Conservation (phyloP, 257 asterid species). For the Solanum medicagineum region DNA sequence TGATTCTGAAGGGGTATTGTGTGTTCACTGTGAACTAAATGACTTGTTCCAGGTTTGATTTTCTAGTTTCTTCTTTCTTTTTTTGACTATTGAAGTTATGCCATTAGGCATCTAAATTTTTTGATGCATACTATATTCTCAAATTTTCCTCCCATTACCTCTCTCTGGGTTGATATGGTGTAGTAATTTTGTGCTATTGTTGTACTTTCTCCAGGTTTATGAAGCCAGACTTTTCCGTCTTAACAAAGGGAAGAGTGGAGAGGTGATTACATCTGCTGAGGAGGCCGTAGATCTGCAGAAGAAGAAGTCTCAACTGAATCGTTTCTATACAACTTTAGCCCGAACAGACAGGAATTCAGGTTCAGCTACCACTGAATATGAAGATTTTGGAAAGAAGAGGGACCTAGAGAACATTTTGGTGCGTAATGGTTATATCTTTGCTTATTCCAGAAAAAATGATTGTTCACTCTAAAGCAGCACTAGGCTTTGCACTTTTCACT, state of each 20-base stretch:
- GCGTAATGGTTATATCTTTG: conserved; percentile 10
- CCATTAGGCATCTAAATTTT: background rate
- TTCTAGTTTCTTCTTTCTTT: background rate
- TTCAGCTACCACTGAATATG: conserved; percentile 19
- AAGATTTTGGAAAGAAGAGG: conserved; percentile 68
- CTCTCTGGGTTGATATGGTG: background rate
- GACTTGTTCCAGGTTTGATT: conserved; percentile 79
- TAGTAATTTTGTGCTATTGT: background rate
- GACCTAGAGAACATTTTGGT: conserved; percentile 74
- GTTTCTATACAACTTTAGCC: conserved; percentile 57
- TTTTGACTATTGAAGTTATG: background rate
- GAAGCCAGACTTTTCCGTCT: conserved; percentile 93
- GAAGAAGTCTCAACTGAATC: conserved; percentile 67
- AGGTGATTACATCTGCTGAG: conserved; percentile 63
- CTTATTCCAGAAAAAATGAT: background rate
- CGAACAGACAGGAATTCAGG: conserved; percentile 40
- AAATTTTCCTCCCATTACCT: background rate
- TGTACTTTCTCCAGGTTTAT: conserved; percentile 43
- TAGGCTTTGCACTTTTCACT: background rate
- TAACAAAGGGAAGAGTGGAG: conserved; percentile 60
- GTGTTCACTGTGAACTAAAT: conserved; percentile 90
- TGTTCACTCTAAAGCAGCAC: background rate
- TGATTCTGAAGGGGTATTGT: conserved; percentile 69
- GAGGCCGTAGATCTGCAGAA: conserved; percentile 82
- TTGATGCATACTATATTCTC: background rate